Evolutionary conservation across 2,329 filamentous ascomycete genomes (phyloP).

Genomic region (Alternaria dauci): DNA sequence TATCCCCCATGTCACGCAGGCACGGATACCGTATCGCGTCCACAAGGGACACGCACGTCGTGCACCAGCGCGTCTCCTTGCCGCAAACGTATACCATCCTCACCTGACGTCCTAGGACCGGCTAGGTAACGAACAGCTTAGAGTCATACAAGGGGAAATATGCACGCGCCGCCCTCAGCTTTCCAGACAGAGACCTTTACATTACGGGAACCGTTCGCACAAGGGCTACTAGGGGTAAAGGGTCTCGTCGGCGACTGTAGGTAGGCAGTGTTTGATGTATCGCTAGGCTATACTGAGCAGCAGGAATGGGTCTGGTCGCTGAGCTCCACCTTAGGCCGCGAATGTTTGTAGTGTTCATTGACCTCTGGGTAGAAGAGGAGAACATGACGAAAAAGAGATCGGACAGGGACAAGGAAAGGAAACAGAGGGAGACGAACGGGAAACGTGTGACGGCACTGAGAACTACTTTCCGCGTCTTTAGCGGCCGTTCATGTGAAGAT

Average conservation of each 20-base stretch:
- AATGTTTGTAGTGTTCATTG: slow-evolving; percentile 17
- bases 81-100: slow-evolving; percentile 16
- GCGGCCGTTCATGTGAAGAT: not conserved
- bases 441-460: not conserved
- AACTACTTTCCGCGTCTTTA: not conserved
- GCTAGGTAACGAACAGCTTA: slow-evolving; percentile 12
- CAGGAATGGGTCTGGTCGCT: slow-evolving; percentile 61
- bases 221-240: slow-evolving; percentile 14
- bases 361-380: not conserved
- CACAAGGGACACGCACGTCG: not conserved
- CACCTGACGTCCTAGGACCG: slow-evolving; percentile 17
- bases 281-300: slow-evolving; percentile 64
- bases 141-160: not conserved
- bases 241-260: slow-evolving; percentile 37
- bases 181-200: slow-evolving; percentile 1
- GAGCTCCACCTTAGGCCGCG: slow-evolving; percentile 63
- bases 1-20: not conserved
- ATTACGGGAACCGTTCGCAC: slow-evolving; percentile 9
- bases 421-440: not conserved
- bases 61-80: slow-evolving; percentile 5
- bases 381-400: not conserved
- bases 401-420: not conserved
- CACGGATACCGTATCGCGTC: not conserved
- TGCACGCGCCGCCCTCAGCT: slow-evolving; percentile 18
- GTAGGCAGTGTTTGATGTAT: slow-evolving; percentile 50